These are phyloP conservation scores for Gossypium schwendimanii DNA, from an alignment of 441 rosid genomes.

Conservation along the genomic window DNA sequence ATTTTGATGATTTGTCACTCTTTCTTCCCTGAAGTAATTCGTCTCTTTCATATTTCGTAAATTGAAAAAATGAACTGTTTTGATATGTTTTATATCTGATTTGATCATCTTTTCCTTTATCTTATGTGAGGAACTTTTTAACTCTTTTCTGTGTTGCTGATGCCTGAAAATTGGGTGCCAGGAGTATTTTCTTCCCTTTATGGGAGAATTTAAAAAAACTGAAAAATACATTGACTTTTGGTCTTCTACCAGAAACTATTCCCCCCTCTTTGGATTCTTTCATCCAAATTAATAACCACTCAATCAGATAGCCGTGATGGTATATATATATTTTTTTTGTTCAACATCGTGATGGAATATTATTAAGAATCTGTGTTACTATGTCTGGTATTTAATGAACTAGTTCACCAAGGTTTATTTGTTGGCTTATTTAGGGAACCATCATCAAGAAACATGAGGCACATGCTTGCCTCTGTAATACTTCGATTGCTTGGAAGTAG, in stretches of 20 bases:
- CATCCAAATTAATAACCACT: neutral
- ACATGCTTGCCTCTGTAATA: constrained; percentile 78
- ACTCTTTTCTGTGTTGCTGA: neutral
- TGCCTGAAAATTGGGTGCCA: neutral
- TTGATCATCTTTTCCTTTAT: neutral
- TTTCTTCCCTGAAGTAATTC: neutral
- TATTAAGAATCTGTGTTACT: neutral
- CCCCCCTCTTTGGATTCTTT: neutral
- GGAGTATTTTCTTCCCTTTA: neutral
- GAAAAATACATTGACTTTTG: neutral
- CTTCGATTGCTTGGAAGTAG: constrained; percentile 88
- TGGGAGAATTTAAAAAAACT: neutral
- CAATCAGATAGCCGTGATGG: neutral
- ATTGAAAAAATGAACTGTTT: neutral
- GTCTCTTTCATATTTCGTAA: neutral
- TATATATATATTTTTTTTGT: neutral
- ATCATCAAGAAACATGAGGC: constrained; percentile 69
- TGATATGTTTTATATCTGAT: neutral
- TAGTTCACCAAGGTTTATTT: constrained; percentile 6
- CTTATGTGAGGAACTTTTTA: neutral
- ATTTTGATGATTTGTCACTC: neutral
- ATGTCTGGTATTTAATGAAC: neutral
- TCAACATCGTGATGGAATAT: neutral
- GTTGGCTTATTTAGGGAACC: constrained; percentile 59
- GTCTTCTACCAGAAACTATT: neutral